Base-by-base conservation (phyloP, 306 rosid species). In the Malus sieversii region DNA sequence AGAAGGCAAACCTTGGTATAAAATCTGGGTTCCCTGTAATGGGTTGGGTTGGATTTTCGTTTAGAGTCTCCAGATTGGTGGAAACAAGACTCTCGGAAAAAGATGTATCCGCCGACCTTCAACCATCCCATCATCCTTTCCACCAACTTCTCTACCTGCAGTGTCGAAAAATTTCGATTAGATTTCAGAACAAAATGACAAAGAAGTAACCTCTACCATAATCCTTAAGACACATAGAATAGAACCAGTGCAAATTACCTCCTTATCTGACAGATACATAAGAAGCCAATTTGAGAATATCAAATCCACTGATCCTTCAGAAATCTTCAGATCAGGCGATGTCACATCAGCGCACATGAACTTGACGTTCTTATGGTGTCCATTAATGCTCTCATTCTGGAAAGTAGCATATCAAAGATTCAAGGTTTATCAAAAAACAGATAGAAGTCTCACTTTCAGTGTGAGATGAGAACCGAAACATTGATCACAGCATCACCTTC, bases 41-140 rank as follows among this genome's bases (percentile, higher is more conserved):
- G 99, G 81, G 97, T 95, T 58, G 97, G 99, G 85, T 95, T 95
- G 84, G 84, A 86, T 72, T 92, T 89, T 77, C 99, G 82, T 87
- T 95, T 92, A 1, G 92, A 89, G 78, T 95, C 99, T 68, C 99
- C 99, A 40, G 99, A 95, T 85, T 89, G 99, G 75, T 95, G 99
- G 83, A 90, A 95, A 83, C 97, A 95, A 78, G 99, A 95, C 76
- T 95, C 99, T 77, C 99, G 83, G 60, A 95, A 95, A 85, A 92
- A 95, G 81, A 95, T 84, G 72, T 79, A 80, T 20, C 99, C 99
- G 58, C 85, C 97, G 64, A 88, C 96, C 86, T 86, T 92, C 72
- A 95, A 75, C 99, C 99, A 95, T 85, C 83, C 89, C 60, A 92
- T 82, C 97, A 92, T 92, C 76, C 90, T 88, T 77, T 75, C 88